Percentiles rank a stretch among this genome's conserved stretches.
These are phyloP conservation scores for Forsythia viridissima DNA, from an alignment of 257 asterid genomes.

Conservation along the genomic window DNA sequence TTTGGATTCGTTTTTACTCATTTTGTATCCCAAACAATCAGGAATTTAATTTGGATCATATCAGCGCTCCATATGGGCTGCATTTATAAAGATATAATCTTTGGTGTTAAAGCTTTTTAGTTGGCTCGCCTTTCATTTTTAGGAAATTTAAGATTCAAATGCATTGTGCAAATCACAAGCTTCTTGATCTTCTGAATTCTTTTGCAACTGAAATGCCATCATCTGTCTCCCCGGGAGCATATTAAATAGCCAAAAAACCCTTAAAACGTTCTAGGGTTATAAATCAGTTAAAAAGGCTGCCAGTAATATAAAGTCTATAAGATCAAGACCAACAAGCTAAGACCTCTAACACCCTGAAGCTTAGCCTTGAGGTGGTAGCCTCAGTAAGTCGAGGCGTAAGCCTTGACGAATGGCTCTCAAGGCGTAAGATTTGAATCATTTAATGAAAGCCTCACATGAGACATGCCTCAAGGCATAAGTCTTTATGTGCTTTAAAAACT, in stretches of 20 bases:
- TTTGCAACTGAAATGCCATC: neutral
- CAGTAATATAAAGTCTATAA: neutral
- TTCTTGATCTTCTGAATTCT: neutral
- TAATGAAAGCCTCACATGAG: neutral
- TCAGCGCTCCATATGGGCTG: neutral
- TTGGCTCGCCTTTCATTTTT: neutral
- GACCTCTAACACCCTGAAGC: neutral
- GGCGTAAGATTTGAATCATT: neutral
- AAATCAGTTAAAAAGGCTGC: neutral
- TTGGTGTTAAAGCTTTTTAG: neutral
- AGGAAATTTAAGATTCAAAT: neutral
- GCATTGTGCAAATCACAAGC: neutral
- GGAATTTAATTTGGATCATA: neutral
- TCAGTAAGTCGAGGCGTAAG: neutral
- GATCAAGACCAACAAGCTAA: neutral
- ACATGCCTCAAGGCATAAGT: neutral
- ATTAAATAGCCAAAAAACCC: neutral
- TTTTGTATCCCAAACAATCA: neutral
- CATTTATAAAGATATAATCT: neutral
- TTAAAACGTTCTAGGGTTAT: neutral
- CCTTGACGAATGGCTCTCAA: neutral
- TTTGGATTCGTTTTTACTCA: neutral
- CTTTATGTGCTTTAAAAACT: neutral
- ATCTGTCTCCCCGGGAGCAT: neutral
- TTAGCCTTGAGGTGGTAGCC: neutral